phyloP scores from a whole-genome alignment of 345 rosid species.

The Adansonia digitata region DNA sequence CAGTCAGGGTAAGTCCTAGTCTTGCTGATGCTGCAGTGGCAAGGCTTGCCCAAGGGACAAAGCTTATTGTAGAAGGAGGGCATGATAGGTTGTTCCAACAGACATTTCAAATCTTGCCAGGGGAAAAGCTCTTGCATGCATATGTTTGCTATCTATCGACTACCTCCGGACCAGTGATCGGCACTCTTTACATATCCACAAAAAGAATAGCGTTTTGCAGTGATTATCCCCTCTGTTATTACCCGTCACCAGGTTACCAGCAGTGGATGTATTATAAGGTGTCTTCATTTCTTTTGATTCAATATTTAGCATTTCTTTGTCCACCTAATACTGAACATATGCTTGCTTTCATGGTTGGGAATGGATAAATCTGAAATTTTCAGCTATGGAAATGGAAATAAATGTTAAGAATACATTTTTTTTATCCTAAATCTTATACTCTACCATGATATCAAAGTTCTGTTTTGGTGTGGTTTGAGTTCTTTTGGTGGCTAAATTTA shows the following conservation, averaged over 20 bases:
- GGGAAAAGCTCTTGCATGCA: slow-evolving; percentile 65
- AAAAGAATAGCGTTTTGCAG: slow-evolving; percentile 60
- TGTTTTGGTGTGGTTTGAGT: neutral
- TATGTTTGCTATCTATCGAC: slow-evolving; percentile 77
- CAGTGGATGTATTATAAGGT: slow-evolving; percentile 74
- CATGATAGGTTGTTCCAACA: slow-evolving; percentile 61
- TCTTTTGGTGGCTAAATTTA: neutral
- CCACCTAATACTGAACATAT: neutral
- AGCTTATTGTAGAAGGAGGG: slow-evolving; percentile 74
- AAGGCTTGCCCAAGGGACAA: slow-evolving; percentile 72
- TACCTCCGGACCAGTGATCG: slow-evolving; percentile 65
- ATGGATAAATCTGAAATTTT: neutral
- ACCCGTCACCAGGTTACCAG: slow-evolving; percentile 44
- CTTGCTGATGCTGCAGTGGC: slow-evolving; percentile 78
- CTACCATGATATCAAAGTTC: neutral
- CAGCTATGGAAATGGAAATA: neutral
- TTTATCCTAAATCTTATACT: neutral
- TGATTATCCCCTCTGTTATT: slow-evolving; percentile 49
- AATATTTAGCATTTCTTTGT: neutral
- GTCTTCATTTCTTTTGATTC: neutral
- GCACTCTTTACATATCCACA: slow-evolving; percentile 65
- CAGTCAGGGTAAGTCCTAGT: slow-evolving; percentile 68
- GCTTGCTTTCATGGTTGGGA: neutral
- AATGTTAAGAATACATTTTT: neutral
- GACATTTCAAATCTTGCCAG: slow-evolving; percentile 41